A percentile compares a stretch with the other conserved stretches of the same genome.
Conservation (phyloP, 805 yeast genomes). For the Candida rishiriensis region DNA sequence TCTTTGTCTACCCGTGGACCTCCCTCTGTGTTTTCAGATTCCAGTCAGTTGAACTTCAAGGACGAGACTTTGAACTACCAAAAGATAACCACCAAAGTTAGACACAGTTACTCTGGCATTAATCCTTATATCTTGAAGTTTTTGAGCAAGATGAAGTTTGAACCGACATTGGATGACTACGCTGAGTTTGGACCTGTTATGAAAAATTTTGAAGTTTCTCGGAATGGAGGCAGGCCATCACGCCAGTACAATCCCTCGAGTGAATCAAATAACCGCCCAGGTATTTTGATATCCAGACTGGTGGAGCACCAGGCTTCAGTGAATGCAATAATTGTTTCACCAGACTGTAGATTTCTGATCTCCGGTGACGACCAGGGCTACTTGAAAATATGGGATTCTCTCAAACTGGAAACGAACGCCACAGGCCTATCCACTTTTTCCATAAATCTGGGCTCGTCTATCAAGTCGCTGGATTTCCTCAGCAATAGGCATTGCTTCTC, state of each 20-base stretch:
- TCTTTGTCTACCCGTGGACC: constrained; percentile 7
- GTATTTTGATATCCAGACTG: constrained; percentile 57
- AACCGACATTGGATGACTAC: constrained; percentile 55
- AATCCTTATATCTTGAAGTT: constrained; percentile 60
- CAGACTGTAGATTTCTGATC: constrained; percentile 60
- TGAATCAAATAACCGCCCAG: constrained; percentile 20
- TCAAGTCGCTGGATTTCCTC: constrained; percentile 49
- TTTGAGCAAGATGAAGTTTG: constrained; percentile 48
- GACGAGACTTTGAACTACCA: constrained; percentile 25
- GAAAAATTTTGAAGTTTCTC: constrained; percentile 3
- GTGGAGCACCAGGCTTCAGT: constrained; percentile 58
- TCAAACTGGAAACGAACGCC: constrained; percentile 58
- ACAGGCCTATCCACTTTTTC: constrained; percentile 45
- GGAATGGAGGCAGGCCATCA: neutral
- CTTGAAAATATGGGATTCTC: constrained; percentile 74
- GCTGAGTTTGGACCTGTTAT: constrained; percentile 58
- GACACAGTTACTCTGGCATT: constrained; percentile 62
- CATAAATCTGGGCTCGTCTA: constrained; percentile 43
- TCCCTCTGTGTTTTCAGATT: constrained; percentile 14
- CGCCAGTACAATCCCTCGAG: no score
- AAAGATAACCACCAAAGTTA: constrained; percentile 22
- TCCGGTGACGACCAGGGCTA: constrained; percentile 76
- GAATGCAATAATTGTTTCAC: constrained; percentile 53
- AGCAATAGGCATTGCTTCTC: constrained; percentile 54
- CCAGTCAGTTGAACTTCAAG: constrained; percentile 17